Evolutionary conservation across 176 grass and related monocot genomes (phyloP), one percentile per base, ranked within the genome.

Genomic region (Phoenix roebelenii): DNA sequence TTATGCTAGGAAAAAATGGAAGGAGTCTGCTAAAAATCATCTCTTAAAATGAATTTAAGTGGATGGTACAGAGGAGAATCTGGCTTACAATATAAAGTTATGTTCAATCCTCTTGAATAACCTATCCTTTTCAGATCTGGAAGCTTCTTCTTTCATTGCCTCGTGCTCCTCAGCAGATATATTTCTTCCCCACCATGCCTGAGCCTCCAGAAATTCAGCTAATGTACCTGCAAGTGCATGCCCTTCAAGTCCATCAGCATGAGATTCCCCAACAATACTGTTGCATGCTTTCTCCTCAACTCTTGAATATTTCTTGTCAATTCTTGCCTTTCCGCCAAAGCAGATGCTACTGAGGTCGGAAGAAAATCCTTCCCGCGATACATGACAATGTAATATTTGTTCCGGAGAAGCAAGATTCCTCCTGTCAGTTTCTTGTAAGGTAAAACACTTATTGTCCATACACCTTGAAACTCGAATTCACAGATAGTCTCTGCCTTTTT

Each of bases 311-410:
- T 66, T 51, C 85, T 78, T 61, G 87, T 81, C 59, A 97, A 77
- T 67, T 77, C 87, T 76, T 97, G 83, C 70, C 87, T 87, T 81
- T 97, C 93, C 59, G 70, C 78, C 70, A 91, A 82, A 50, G 76
- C 81, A 68, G 70, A 64, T 12, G 84, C 82, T 44, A 97, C 76
- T 55, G 78, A 60, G 56, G 84, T 78, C 52, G 93, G 76, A n/a
- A 91, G 73, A 63, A 97, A 97, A 52, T 97, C 93, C 61, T 97
- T 97, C 67, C 93, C 93, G 72, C 87, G 81, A 72, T 91, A 97
- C 59, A 97, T 83, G 50, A 97, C 81, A 82, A 97, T 88, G 78
- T 83, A 97, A 60, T 80, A 90, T 74, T 97, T 97, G 80, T 88
- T 97, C 72, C 93, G 82, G 61, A 84, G 87, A 72, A 97, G 80